A percentile compares a stretch with the other conserved stretches of the same genome.
Conservation (phyloP, 2,329 filamentous ascomycete species). For the Fusarium coicis region DNA sequence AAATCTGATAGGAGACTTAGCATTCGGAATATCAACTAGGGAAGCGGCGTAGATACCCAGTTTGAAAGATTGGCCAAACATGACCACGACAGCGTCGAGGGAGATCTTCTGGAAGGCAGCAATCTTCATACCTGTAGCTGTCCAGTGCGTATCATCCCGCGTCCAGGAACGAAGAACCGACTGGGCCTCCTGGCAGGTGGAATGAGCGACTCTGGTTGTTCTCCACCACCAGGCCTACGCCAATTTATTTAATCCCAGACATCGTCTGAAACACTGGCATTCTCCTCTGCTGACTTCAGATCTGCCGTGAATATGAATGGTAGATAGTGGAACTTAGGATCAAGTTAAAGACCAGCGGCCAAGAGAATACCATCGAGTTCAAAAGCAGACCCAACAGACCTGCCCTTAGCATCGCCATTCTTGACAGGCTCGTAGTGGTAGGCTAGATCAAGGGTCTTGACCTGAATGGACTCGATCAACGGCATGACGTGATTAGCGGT, state of each 20-base stretch:
- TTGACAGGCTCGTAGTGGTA: not conserved
- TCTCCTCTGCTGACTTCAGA: too few species aligned
- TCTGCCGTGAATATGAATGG: too few species aligned
- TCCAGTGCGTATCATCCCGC: not conserved
- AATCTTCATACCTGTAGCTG: not conserved
- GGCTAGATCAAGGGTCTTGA: not conserved
- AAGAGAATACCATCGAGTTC: too few species aligned
- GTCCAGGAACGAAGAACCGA: too few species aligned
- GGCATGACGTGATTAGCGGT: not conserved
- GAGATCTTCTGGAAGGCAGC: conserved; percentile 8
- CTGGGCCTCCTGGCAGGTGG: too few species aligned
- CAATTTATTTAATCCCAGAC: too few species aligned
- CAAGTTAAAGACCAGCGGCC: too few species aligned
- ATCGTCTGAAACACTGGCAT: too few species aligned
- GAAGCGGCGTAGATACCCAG: conserved; percentile 3
- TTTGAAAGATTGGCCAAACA: not conserved
- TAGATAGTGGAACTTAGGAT: too few species aligned
- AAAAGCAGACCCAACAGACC: too few species aligned
- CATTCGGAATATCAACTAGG: not conserved
- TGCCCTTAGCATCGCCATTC: not conserved
- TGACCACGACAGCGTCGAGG: not conserved
- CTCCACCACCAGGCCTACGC: too few species aligned
- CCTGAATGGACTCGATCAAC: not conserved
- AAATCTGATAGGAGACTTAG: not conserved
- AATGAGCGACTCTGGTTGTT: too few species aligned